These are phyloP conservation scores for Dorcoceras hygrometricum DNA, from an alignment of 257 asterid species.

Conservation along the genomic window DNA sequence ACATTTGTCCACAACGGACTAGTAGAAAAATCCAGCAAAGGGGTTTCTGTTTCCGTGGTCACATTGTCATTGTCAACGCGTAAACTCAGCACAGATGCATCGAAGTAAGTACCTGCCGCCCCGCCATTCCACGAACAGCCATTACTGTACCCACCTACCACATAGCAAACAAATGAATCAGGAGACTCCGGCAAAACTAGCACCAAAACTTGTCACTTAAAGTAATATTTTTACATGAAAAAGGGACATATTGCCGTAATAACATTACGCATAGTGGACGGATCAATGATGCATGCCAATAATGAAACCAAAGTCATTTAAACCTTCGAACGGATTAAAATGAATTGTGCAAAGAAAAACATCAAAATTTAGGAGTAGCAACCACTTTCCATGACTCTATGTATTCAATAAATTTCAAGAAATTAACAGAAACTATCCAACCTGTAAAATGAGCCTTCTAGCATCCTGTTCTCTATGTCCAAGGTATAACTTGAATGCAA, in stretches of 20 bases:
- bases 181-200: slow-evolving; percentile 19
- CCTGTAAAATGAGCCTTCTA: too few species aligned
- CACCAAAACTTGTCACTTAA: neutral
- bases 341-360: neutral
- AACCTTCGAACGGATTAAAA: slow-evolving; percentile 8
- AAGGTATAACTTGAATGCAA: too few species aligned
- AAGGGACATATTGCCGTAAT: slow-evolving; percentile 9
- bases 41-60: slow-evolving; percentile 96
- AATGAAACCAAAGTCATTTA: neutral
- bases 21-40: slow-evolving; percentile 86
- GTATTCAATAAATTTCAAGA: neutral
- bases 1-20: slow-evolving; percentile 96
- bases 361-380: neutral
- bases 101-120: slow-evolving; percentile 98
- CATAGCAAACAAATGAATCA: slow-evolving; percentile 29
- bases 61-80: slow-evolving; percentile 83
- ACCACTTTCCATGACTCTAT: neutral
- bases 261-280: neutral
- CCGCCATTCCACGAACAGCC: slow-evolving; percentile 92
- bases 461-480: too few species aligned
- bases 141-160: slow-evolving; percentile 83
- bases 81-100: slow-evolving; percentile 86
- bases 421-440: too few species aligned
- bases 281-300: neutral
- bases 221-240: slow-evolving; percentile 10